Base-by-base conservation (phyloP, 2,329 filamentous ascomycete species). In the Penicillium expansum region DNA sequence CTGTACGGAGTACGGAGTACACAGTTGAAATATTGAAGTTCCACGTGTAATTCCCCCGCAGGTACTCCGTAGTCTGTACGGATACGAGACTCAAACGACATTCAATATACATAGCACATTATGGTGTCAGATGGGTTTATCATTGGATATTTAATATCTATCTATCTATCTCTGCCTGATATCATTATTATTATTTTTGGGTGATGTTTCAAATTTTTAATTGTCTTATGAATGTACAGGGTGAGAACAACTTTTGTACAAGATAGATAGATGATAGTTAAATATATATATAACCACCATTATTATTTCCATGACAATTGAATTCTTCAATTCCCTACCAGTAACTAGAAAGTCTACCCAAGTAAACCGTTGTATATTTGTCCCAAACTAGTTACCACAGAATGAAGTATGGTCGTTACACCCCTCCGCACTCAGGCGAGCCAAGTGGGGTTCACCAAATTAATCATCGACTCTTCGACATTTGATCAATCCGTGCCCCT, bases 401-500 rank as follows among this genome's bases (percentile, higher is more conserved):
- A 47, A 47, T 35, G 1, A 44, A 29, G 44, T 22, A 39, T 43
- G 48, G 49, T 30, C 27, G 22, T 47, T 35, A 16, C 24, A 29
- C 29, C 30, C 55, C 58, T 58, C 62, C 57, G 58, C 51, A 56
- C 58, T 64, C 54, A 61, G 64, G 63, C 62, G 58, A 57, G 22
- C 27, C 47, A 55, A 61, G 61, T 64, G 63, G 64, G 64, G 64
- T 62, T 49, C 48, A 52, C 49, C 52, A 27, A 64, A 57, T 61
- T 27, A 44, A 57, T 62, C 60, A 38, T 56, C 41, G 49, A 41
- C 47, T 55, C 55, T 47, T 49, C 39, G 54, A 37, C n/a, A 16
- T 47, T 39, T 16, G 14, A 18, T 42, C 30, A 42, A 20, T 27
- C 13, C 18, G 42, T 45, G 44, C 20, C 30, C 44, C 37, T 27